Evolutionary conservation across 1,139 yeast species (phyloP).

Genomic region (Taphrina pruni): DNA sequence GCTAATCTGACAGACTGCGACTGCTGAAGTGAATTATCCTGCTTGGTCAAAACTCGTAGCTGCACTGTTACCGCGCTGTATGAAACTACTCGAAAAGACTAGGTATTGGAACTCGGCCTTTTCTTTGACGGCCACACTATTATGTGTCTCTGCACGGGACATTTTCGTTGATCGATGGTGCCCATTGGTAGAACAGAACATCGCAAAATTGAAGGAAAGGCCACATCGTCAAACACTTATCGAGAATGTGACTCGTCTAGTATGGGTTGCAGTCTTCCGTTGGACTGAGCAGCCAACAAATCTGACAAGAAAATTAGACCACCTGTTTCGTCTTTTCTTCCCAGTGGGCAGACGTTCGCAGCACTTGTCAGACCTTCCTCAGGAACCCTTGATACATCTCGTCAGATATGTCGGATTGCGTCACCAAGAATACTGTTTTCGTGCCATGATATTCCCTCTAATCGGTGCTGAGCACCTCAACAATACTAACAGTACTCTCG

Average conservation of each 20-base stretch:
- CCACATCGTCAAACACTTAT: conserved; percentile 58
- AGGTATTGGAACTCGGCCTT: conserved; percentile 77
- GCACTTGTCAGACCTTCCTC: conserved; percentile 69
- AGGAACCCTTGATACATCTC: conserved; percentile 72
- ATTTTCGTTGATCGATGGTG: conserved; percentile 80
- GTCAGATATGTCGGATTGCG: conserved; percentile 78
- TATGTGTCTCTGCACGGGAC: conserved; percentile 82
- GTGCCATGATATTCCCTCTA: conserved; percentile 70
- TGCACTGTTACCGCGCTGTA: conserved; percentile 63
- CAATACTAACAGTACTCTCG: conserved; percentile 58
- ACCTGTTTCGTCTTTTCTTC: conserved; percentile 63
- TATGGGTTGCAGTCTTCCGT: conserved; percentile 89
- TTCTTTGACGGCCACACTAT: conserved; percentile 70
- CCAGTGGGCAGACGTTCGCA: conserved; percentile 68
- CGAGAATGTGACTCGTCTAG: conserved; percentile 69
- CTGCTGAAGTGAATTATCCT: conserved; percentile 96
- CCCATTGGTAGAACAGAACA: conserved; percentile 61
- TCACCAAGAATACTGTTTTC: conserved; percentile 78
- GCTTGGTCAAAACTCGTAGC: conserved; percentile 87
- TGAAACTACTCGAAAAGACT: conserved; percentile 55
- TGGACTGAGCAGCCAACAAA: conserved; percentile 87
- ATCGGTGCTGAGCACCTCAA: conserved; percentile 50
- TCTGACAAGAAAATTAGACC: conserved; percentile 71
- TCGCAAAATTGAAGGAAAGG: conserved; percentile 61
- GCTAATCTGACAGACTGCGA: conserved; percentile 57